Evolutionary conservation across 2,329 filamentous ascomycete species (phyloP), one percentile per base, ranked within the genome.

Genomic region (Aspergillus fumigatus): DNA sequence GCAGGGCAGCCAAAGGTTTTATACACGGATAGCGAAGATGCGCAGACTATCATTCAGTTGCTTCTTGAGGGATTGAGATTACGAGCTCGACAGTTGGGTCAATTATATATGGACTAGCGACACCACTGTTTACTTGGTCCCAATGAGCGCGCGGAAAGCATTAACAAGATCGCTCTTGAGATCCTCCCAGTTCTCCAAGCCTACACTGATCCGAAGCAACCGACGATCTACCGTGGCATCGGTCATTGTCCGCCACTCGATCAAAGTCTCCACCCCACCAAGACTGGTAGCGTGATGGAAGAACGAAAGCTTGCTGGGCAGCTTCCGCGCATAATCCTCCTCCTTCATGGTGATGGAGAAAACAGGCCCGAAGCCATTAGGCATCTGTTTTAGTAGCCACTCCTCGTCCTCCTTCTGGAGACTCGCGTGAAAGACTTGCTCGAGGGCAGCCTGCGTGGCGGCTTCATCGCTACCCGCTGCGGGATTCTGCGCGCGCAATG

Each of bases 281-380:
- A 97, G 75, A 72, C 90, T 95, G 2, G 94, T 99, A 5, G 94
- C 94, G 74, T 99, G 94, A 66, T 96, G 90, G 78, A 97, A 97
- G 48, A 96, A 81, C 2, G 80, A 71, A 70, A 97, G 75, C 73
- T 89, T 89, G 67, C 87, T 89, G 3, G 94, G 94, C 61, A 99
- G 75, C 29, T 78, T 73, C 62, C 81, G 83, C 3, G 94, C 92
- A 52, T 82, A 69, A 1, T 79, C 76, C 59, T 82, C 79, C 2
- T 81, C 77, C 66, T 83, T 83, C 77, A 90, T 81, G 57, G 81
- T 80, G 25, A 97, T 80, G 3, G 88, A 82, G 69, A 97, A 97
- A 6, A 97, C 93, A 1, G 94, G 89, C 0, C 92, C 92, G 71
- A 86, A 97, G 0, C 94, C 94, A 62, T 85, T 84, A 0, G 92